Percentiles rank a stretch among this genome's conserved stretches.
Conservation (phyloP, 2,329 filamentous ascomycete species). For the Arthrocladium fulminans region DNA sequence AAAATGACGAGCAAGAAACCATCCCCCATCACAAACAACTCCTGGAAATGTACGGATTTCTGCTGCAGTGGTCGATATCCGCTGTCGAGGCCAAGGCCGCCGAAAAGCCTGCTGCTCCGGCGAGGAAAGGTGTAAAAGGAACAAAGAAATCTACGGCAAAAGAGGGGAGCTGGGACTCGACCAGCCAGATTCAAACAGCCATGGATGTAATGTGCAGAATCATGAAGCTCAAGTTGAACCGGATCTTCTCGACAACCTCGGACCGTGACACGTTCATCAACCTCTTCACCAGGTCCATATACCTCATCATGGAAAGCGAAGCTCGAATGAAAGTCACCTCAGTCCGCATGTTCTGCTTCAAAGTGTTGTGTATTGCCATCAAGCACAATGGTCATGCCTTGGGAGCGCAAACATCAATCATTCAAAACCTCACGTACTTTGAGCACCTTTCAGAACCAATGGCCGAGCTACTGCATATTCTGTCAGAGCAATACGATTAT, state of each 20-base stretch:
- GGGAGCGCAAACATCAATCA: slow-evolving; percentile 92
- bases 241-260: slow-evolving; percentile 91
- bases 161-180: slow-evolving; percentile 80
- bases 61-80: slow-evolving; percentile 89
- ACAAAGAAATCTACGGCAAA: slow-evolving; percentile 61
- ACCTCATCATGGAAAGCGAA: slow-evolving; percentile 89
- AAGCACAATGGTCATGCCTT: slow-evolving; percentile 98
- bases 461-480: slow-evolving; percentile 94
- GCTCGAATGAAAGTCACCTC: slow-evolving; percentile 78
- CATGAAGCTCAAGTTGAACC: slow-evolving; percentile 79
- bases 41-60: slow-evolving; percentile 86
- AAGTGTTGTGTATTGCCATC: slow-evolving; percentile 88
- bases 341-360: slow-evolving; percentile 95
- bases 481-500: slow-evolving; percentile 96
- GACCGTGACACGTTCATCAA: slow-evolving; percentile 92
- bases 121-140: slow-evolving; percentile 63
- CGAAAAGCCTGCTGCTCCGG: slow-evolving; percentile 73
- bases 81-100: slow-evolving; percentile 90
- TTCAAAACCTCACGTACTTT: slow-evolving; percentile 95
- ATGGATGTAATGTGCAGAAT: slow-evolving; percentile 95
- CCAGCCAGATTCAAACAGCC: slow-evolving; percentile 74
- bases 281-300: slow-evolving; percentile 84
- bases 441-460: slow-evolving; percentile 98
- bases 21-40: slow-evolving; percentile 81
- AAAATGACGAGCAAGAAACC: slow-evolving; percentile 82